phyloP scores from a whole-genome alignment of 352 stramenopile species.

The Phytophthora quininea region DNA sequence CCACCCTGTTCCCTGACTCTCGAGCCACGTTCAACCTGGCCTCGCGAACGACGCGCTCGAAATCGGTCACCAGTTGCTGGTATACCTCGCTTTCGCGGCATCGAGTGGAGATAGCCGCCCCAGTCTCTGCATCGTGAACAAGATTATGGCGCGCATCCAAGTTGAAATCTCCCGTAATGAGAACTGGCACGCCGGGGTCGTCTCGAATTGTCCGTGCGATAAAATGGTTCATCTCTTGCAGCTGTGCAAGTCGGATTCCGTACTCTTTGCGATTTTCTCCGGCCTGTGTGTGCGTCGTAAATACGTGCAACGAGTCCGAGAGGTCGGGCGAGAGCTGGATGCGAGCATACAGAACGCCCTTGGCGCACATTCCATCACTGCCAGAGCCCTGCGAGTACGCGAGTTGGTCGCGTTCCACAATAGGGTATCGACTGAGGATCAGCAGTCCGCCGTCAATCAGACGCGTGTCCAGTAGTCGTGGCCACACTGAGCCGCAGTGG shows the following conservation, averaged over 20 bases:
- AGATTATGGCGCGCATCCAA: slow-evolving; percentile 80
- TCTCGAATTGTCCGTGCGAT: slow-evolving; percentile 52
- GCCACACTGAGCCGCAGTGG: slow-evolving; percentile 79
- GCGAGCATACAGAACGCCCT: slow-evolving; percentile 78
- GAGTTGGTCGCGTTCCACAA: slow-evolving; percentile 70
- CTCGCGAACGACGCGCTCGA: slow-evolving; percentile 48
- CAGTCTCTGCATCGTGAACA: slow-evolving; percentile 39
- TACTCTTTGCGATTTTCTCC: slow-evolving; percentile 57
- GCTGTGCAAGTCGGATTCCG: slow-evolving; percentile 59
- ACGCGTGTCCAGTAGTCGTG: slow-evolving; percentile 47
- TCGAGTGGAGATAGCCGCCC: slow-evolving; percentile 28
- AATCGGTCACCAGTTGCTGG: slow-evolving; percentile 53
- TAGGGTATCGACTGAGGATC: slow-evolving; percentile 85
- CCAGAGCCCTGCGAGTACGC: slow-evolving; percentile 62
- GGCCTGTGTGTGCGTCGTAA: slow-evolving; percentile 86
- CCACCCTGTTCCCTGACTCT: slow-evolving; percentile 15
- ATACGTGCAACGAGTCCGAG: slow-evolving; percentile 78
- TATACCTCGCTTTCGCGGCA: slow-evolving; percentile 73
- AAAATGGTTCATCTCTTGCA: slow-evolving; percentile 71
- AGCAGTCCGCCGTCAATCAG: slow-evolving; percentile 81
- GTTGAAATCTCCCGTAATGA: slow-evolving; percentile 86
- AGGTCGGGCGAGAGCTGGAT: slow-evolving; percentile 75
- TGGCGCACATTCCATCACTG: slow-evolving; percentile 75
- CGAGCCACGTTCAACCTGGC: slow-evolving; percentile 29
- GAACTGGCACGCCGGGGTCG: slow-evolving; percentile 57